Percentiles rank a stretch among this genome's conserved stretches.
phyloP scores from a whole-genome alignment of 148 eudicot species.

The Polygonum aviculare region DNA sequence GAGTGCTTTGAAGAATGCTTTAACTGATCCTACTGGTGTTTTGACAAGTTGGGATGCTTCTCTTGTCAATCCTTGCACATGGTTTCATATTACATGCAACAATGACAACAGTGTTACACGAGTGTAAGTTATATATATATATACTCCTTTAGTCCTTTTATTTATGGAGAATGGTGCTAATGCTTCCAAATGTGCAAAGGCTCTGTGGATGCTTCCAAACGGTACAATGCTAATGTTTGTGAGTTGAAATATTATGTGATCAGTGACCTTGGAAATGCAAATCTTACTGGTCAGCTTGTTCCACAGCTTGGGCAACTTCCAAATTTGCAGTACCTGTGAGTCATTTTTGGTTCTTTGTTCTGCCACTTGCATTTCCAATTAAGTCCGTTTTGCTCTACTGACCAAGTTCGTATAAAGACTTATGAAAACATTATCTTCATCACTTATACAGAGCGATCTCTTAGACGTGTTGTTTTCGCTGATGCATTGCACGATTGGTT shows the following conservation, averaged over 20 bases:
- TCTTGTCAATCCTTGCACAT: conserved; percentile 74
- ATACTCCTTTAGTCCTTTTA: neutral
- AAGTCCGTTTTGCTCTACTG: neutral
- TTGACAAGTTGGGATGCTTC: conserved; percentile 79
- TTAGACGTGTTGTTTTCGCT: neutral
- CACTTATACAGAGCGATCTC: neutral
- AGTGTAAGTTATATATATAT: conserved; percentile 10
- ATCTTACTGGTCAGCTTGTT: conserved; percentile 1
- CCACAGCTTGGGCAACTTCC: conserved; percentile 4
- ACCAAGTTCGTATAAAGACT: neutral
- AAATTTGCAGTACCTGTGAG: conserved; percentile 7
- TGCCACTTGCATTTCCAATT: neutral
- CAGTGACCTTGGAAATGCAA: conserved; percentile 65
- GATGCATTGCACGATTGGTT: neutral
- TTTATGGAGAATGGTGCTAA: neutral
- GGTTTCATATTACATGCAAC: conserved; percentile 84
- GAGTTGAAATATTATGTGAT: neutral
- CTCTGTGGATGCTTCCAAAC: neutral
- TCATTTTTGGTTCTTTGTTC: neutral
- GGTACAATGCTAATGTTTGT: neutral
- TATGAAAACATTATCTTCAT: neutral
- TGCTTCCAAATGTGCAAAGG: neutral
- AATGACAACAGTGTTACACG: conserved; percentile 16
- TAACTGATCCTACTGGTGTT: conserved; percentile 41
- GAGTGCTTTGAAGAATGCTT: conserved; percentile 6